Base-by-base conservation (phyloP, 1,284 basidiomycete species). In the Prillingera fragicola region DNA sequence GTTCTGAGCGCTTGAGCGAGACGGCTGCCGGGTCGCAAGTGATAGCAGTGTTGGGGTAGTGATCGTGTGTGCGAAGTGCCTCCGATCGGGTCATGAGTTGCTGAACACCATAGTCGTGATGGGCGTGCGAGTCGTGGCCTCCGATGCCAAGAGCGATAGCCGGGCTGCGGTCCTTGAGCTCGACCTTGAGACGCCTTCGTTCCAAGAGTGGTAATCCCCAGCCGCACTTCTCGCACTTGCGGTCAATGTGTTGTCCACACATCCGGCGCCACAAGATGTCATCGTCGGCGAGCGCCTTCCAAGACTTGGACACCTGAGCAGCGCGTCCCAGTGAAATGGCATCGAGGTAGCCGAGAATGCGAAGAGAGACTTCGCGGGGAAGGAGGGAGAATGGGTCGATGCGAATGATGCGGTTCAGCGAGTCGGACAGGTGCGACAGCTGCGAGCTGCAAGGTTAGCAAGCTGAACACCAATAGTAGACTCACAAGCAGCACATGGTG, bases 161-260 rank as follows among this genome's bases (percentile, higher is more conserved):
- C 1, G 67, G 67, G 48, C 59, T 63, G 26, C 63, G 45, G 38
- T 63, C 62, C 40, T 70, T 63, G 52, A 70, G 48, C 55, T 72
- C 71, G 14, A 69, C 65, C 45, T 68, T 64, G 41, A 71, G 57
- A n/a, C 67, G 55, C 21, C 65, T 54, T 27, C 66, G 55, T 43
- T 95, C 88, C 23, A 99, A 77, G 21, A 96, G 76, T 3, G 94
- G 94, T 28, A 99, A 74, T 14, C 92, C 92, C 94, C 95, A 98
- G 6, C 94, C 94, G 45, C 94, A 98, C 70, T 96, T 97, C 57
- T 82, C 81, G 62, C 94, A 99, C 66, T 94, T 95, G 63, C 92
- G 83, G 37, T 95, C 95, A 45, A 99, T 98, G 57, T 99, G 94
- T 67, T 99, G 94, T 63, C 96, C 90, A 69, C 95, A 98, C 73